A percentile compares a stretch with the other conserved stretches of the same genome.
phyloP scores from a whole-genome alignment of 164 flowering plant species.

The Nymphaea thermarum region DNA sequence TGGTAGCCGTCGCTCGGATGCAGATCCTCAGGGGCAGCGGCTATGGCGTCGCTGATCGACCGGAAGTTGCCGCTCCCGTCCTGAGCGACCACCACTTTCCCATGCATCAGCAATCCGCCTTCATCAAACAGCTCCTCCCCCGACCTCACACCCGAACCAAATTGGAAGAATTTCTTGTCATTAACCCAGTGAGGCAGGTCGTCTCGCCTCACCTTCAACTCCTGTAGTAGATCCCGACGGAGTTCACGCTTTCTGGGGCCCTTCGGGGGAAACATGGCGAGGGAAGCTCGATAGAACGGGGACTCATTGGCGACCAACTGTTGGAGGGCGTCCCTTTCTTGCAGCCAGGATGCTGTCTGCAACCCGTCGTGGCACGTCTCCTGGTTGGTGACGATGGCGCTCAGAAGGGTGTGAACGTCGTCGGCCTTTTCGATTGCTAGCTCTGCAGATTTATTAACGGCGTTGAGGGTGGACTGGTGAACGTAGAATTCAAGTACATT shows the following conservation, averaged over 20 bases:
- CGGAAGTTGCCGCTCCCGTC: constrained; percentile 13
- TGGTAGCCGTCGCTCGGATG: constrained; percentile 16
- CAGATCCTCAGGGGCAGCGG: constrained; percentile 26
- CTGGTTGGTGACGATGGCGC: constrained; percentile 14
- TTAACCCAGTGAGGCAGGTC: too few relatives aligned
- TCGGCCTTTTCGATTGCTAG: constrained; percentile 9
- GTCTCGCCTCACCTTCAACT: too few relatives aligned
- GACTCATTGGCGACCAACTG: constrained; percentile 10
- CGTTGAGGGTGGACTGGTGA: constrained; percentile 8
- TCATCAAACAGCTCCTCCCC: too few relatives aligned
- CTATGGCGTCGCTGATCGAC: constrained; percentile 12
- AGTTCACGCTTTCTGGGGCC: not conserved
- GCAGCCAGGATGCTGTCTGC: constrained; percentile 3
- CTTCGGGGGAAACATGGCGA: constrained; percentile 12
- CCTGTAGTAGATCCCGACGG: too few relatives aligned
- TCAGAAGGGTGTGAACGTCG: constrained; percentile 15
- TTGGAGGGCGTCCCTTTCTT: constrained; percentile 2
- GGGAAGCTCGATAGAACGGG: constrained; percentile 12
- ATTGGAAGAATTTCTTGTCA: too few relatives aligned
- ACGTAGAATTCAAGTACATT: constrained; percentile 13
- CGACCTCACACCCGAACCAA: too few relatives aligned
- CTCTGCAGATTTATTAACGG: not conserved
- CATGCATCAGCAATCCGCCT: constrained; percentile 1
- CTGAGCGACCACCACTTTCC: constrained; percentile 11
- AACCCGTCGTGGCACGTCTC: constrained; percentile 25